Base-by-base conservation (phyloP, 768 basidiomycete species). In the Termitomyces sp. region DNA sequence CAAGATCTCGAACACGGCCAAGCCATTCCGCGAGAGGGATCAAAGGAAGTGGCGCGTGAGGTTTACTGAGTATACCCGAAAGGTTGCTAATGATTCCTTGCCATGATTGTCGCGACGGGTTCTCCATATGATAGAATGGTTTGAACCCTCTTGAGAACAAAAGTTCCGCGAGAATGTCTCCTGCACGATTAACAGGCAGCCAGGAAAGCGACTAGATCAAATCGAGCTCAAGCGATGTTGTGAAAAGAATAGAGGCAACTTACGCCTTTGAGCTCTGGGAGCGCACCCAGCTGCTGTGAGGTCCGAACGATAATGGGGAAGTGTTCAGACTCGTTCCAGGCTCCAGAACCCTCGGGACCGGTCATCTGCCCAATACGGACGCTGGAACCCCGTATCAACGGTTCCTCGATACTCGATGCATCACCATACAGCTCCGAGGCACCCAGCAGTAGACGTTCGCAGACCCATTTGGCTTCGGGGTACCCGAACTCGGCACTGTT, bases 311-410 rank as follows among this genome's bases (percentile, higher is more conserved):
- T 65, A 27, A 74, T 67, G 14, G 74, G 74, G 59, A 75, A 65
- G 51, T 74, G 71, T 49, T 75, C 73, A 35, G 53, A 67, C 61
- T 74, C 71, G 31, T 74, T 75, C 73, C 73, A 75, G 4, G 69
- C 67, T 3, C 73, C 73, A 27, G 68, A 66, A 0, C 68, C 72
- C 54, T 74, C 73, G 1, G 73, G 66, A 3, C 73, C 73, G 2
- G 71, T 71, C 70, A 74, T 69, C 59, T 74, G 74, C 6, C 72
- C 72, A 35, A 75, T 69, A 47, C 72, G 65, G 7, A 72, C 71
- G 29, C 54, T 71, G 16, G 66, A 66, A 9, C 63, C 66, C 19
- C 54, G 57, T n/a, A 72, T 25, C 11, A 64, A 54, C 1, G 58
- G 53, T 35, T 61, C 64, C 25, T 62, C 57, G 4, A 52, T 42